Conservation (phyloP, 805 yeast genomes). For the Spathaspora gorwiae region DNA sequence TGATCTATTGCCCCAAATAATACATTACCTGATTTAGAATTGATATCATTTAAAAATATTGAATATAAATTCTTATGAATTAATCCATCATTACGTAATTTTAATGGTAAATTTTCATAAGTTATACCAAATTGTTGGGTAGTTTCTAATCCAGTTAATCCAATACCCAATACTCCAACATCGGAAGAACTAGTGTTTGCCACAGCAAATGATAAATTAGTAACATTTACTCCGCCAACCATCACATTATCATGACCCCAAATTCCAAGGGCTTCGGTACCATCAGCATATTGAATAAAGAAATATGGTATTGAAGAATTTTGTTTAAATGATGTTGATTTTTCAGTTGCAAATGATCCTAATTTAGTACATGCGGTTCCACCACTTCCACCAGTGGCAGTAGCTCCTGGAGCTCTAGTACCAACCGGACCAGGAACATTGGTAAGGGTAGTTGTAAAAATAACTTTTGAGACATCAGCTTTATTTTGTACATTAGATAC, state of each 20-base stretch:
- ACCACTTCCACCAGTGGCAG: slow-evolving; percentile 5
- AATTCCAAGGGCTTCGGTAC: slow-evolving; percentile 43
- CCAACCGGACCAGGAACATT: too few relatives aligned
- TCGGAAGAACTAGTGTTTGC: slow-evolving; percentile 62
- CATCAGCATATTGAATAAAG: slow-evolving; percentile 45
- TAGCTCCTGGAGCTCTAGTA: background rate
- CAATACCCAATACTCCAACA: slow-evolving; percentile 72
- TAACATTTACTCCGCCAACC: slow-evolving; percentile 46
- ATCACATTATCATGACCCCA: slow-evolving; percentile 63
- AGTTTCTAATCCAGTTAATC: slow-evolving; percentile 63
- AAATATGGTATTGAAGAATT: slow-evolving; percentile 45
- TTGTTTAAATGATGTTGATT: slow-evolving; percentile 33
- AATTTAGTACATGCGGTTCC: slow-evolving; percentile 38
- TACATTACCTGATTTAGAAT: slow-evolving; percentile 26
- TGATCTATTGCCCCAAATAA: slow-evolving; percentile 43
- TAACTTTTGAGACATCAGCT: background rate
- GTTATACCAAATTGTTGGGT: slow-evolving; percentile 34
- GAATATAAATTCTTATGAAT: slow-evolving; percentile 33
- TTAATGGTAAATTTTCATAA: slow-evolving; percentile 38
- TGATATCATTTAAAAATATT: slow-evolving; percentile 27
- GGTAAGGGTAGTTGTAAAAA: too few relatives aligned
- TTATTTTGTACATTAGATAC: background rate
- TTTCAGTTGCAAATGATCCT: slow-evolving; percentile 45
- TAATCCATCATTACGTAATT: slow-evolving; percentile 26
- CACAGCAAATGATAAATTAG: slow-evolving; percentile 64